Percentiles rank a stretch among this genome's conserved stretches.
Conservation (phyloP, 495 filamentous ascomycete genomes). For the Hypoxylon subgilvum region DNA sequence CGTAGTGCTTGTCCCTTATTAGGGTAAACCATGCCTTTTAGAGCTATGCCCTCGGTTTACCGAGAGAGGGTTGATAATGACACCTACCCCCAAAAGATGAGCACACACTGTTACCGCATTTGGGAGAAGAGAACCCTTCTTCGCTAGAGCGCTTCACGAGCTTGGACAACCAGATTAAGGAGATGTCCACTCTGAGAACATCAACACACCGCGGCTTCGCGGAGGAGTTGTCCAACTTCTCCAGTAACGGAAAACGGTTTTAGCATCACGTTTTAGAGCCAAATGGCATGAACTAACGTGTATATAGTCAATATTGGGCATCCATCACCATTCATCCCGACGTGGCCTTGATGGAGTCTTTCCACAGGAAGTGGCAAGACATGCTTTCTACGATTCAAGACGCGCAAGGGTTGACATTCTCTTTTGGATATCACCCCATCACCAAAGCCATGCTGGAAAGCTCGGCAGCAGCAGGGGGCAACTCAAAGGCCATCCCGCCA, state of each 20-base stretch:
- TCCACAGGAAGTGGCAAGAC: constrained; percentile 20
- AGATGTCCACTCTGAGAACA: constrained; percentile 12
- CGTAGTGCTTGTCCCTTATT: too few relatives aligned
- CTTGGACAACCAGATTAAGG: constrained; percentile 4
- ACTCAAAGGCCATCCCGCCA: constrained; percentile 37
- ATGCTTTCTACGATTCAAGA: constrained; percentile 9
- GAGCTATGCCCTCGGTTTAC: too few relatives aligned
- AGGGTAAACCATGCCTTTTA: too few relatives aligned
- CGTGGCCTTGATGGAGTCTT: constrained; percentile 10
- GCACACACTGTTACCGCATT: too few relatives aligned
- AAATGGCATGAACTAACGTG: background rate
- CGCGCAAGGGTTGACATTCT: constrained; percentile 9
- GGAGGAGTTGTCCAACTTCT: constrained; percentile 19
- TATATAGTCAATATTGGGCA: constrained; percentile 12
- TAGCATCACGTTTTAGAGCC: background rate
- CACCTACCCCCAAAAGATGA: too few relatives aligned
- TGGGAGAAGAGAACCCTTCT: constrained; percentile 9
- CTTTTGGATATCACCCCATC: constrained; percentile 41
- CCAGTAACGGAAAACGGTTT: constrained; percentile 9
- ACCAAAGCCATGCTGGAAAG: constrained; percentile 24
- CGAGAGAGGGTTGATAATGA: too few relatives aligned
- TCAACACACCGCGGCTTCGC: constrained; percentile 7
- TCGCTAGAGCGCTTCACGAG: constrained; percentile 16
- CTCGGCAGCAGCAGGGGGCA: constrained; percentile 37
- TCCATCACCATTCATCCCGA: constrained; percentile 11